These are phyloP conservation scores for Serendipita sp. DNA, from an alignment of 768 basidiomycete genomes.

Conservation along the genomic window DNA sequence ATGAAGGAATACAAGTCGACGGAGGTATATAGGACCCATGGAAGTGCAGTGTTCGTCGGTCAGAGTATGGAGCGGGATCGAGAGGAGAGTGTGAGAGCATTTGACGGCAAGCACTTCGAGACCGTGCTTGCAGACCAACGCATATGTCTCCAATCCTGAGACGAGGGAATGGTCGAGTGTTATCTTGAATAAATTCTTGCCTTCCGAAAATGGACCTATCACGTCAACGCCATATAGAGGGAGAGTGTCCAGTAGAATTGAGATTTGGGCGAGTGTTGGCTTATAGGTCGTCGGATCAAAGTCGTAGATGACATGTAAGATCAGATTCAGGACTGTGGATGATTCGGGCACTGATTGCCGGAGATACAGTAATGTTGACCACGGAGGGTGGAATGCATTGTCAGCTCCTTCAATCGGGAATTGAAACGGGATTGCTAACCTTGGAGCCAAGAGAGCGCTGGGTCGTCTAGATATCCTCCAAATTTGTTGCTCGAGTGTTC, in stretches of 20 bases:
- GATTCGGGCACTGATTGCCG: slow-evolving; percentile 1
- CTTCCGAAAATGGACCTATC: not conserved
- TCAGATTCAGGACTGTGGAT: slow-evolving; percentile 45
- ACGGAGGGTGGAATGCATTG: not conserved
- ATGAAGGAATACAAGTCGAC: slow-evolving; percentile 26
- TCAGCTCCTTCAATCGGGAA: too few relatives aligned
- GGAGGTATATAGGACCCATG: slow-evolving; percentile 29
- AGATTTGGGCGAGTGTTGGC: slow-evolving; percentile 20
- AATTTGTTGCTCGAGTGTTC: slow-evolving; percentile 49
- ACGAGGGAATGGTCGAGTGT: slow-evolving; percentile 53
- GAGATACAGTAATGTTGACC: not conserved
- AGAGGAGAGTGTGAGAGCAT: slow-evolving; percentile 57
- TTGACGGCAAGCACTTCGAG: slow-evolving; percentile 60
- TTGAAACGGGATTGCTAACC: not conserved
- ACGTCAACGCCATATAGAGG: not conserved
- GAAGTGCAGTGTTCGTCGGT: slow-evolving; percentile 52
- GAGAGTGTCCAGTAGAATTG: not conserved
- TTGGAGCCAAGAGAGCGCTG: not conserved
- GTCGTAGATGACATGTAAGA: slow-evolving; percentile 58
- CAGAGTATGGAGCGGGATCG: slow-evolving; percentile 47
- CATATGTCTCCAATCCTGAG: slow-evolving; percentile 54
- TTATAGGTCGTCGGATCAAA: slow-evolving; percentile 61
- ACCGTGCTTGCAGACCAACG: slow-evolving; percentile 49
- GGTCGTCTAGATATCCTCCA: slow-evolving; percentile 35
- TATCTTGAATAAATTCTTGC: slow-evolving; percentile 22